Evolutionary conservation across 345 rosid genomes (phyloP).

Genomic region (Boechera retrofracta): DNA sequence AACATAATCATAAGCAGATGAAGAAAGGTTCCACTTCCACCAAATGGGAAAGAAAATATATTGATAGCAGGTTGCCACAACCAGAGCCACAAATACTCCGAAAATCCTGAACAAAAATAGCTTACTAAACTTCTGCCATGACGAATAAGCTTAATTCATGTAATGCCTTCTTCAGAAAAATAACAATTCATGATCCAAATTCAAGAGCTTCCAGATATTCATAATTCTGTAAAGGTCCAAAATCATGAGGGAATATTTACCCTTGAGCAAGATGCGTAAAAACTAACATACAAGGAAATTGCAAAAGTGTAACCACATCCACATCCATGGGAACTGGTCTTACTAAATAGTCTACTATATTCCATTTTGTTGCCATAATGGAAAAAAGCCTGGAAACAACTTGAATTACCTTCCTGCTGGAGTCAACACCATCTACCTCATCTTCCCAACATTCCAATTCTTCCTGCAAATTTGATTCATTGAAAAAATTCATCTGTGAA

Average conservation of each 20-base stretch:
- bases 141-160: background rate
- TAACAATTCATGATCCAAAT: slow-evolving; percentile 8
- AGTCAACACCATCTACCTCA: slow-evolving; percentile 48
- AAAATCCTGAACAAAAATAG: slow-evolving; percentile 2
- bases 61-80: slow-evolving; percentile 11
- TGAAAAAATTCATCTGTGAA: slow-evolving; percentile 5
- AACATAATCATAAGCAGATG: slow-evolving; percentile 25
- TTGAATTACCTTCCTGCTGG: slow-evolving; percentile 55
- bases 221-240: background rate
- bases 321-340: slow-evolving; percentile 19
- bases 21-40: background rate
- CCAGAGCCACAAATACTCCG: background rate
- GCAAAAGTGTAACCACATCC: background rate
- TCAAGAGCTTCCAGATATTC: background rate
- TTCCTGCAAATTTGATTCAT: slow-evolving; percentile 52
- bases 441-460: slow-evolving; percentile 80
- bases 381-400: slow-evolving; percentile 11
- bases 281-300: background rate
- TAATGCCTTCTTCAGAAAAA: background rate
- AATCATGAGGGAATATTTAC: background rate
- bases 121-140: slow-evolving; percentile 4
- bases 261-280: background rate
- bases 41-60: background rate
- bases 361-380: background rate
- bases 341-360: slow-evolving; percentile 12